phyloP scores from a whole-genome alignment of 1,139 yeast genomes.

The Pichia norvegensis region DNA sequence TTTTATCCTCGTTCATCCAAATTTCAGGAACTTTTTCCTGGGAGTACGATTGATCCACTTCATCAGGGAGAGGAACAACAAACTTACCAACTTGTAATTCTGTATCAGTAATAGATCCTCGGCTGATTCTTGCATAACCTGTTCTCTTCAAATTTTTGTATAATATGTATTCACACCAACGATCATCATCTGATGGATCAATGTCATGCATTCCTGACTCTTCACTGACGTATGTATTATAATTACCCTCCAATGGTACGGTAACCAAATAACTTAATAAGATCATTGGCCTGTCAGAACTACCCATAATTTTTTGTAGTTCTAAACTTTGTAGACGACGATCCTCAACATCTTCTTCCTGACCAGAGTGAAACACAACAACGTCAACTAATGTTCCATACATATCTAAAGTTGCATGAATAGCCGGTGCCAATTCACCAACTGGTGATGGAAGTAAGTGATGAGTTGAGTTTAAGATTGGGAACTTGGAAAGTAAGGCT shows the following conservation, averaged over 20 bases:
- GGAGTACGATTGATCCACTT: constrained; percentile 21
- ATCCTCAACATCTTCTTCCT: constrained; percentile 94
- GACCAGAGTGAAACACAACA: constrained; percentile 96
- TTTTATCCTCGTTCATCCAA: constrained; percentile 49
- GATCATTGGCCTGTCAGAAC: constrained; percentile 67
- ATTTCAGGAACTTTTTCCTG: constrained; percentile 24
- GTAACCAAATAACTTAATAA: constrained; percentile 86
- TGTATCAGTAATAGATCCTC: constrained; percentile 93
- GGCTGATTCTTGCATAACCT: constrained; percentile 88
- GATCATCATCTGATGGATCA: constrained; percentile 89
- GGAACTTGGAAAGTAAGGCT: constrained; percentile 85
- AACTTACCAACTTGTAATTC: constrained; percentile 94
- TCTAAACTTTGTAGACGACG: constrained; percentile 79
- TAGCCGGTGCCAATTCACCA: constrained; percentile 97
- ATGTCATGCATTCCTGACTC: constrained; percentile 85
- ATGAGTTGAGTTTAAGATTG: constrained; percentile 82
- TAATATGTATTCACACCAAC: constrained; percentile 96
- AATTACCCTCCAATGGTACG: constrained; percentile 78
- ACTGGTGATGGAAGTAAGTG: constrained; percentile 92
- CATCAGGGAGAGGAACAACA: constrained; percentile 45
- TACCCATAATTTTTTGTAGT: constrained; percentile 72
- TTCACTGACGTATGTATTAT: constrained; percentile 82
- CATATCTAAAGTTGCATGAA: constrained; percentile 88
- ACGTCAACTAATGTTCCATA: constrained; percentile 84
- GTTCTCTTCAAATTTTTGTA: constrained; percentile 81